Evolutionary conservation across 1,284 basidiomycete species (phyloP), one percentile per base, ranked within the genome.

Genomic region (Lentinula novae-zelandiae): DNA sequence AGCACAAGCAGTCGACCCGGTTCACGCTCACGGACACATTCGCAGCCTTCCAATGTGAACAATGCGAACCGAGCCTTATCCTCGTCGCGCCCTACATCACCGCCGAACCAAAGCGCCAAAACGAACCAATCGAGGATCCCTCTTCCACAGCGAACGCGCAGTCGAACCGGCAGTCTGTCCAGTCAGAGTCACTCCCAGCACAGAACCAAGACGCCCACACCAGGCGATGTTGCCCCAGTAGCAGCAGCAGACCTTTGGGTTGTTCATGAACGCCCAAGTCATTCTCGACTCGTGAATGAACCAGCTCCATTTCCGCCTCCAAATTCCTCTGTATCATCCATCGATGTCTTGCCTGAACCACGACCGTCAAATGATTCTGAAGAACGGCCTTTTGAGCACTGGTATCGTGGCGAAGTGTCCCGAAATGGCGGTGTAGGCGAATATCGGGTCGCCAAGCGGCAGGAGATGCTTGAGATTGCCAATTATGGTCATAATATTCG

Each of bases 401-500:
- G 89, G 89, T 92, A 92, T 69, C 84, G 89, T 55, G 89, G 89
- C 2, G 89, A 92, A 65, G 81, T 89, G 2, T 85, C 89, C 7
- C 79, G 90, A 48, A 92, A 92, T 67, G 90, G 89, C 36, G 89
- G 90, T 44, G 90, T 92, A 15, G 89, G 89, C 51, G 89, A 92
- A 70, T 74, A 90, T 60, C 79, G 86, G 27, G 83, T 92, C 2
- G 89, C 83, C 2, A 79, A 79, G 66, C 79, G 85, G 63, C 78
- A 85, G 70, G 89, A 92, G 72, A 92, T 92, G 89, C 70, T 92
- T 58, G 88, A 91, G 68, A 92, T 92, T 63, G 89, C 89, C 50
- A 91, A 86, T 72, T 92, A 88, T 66, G 89, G 89, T 0, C 86
- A 92, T 68, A 76, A 72, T 46, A 50, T 69, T 80, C 44, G 44